These are phyloP conservation scores for Adenanthera pavonina DNA, from an alignment of 306 rosid species.

Conservation along the genomic window DNA sequence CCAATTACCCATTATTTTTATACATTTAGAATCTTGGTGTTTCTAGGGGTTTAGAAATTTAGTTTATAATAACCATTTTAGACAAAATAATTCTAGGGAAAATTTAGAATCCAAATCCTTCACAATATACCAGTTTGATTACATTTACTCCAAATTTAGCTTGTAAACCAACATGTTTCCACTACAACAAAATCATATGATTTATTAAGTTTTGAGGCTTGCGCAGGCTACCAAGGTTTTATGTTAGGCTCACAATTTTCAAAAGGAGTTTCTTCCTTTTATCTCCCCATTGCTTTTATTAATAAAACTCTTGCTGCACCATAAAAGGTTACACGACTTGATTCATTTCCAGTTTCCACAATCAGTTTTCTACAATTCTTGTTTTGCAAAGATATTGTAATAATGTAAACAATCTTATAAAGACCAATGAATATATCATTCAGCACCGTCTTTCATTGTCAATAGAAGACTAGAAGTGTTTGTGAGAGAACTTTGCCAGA, in stretches of 20 bases:
- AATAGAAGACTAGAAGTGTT: conserved; percentile 22
- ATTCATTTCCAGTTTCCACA: conserved; percentile 14
- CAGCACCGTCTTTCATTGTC: conserved; percentile 21
- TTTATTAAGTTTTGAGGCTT: conserved; percentile 12
- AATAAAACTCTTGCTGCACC: neutral
- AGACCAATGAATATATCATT: conserved; percentile 14
- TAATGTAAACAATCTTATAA: neutral
- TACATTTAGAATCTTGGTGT: neutral
- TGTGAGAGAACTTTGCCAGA: conserved; percentile 4
- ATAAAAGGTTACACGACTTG: conserved; percentile 23
- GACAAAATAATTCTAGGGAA: neutral
- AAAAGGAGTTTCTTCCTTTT: conserved; percentile 22
- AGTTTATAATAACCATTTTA: neutral
- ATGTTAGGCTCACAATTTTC: neutral
- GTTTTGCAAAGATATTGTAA: neutral
- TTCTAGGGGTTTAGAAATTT: neutral
- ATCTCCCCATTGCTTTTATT: neutral
- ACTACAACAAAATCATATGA: neutral
- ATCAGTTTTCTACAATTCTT: neutral
- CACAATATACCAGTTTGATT: neutral
- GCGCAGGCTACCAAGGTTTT: neutral
- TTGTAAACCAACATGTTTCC: conserved; percentile 1
- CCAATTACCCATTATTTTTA: neutral
- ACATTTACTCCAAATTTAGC: conserved; percentile 14
- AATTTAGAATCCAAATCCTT: neutral